Evolutionary conservation across 2,329 filamentous ascomycete species (phyloP).

Genomic region (Mycogone perniciosa): DNA sequence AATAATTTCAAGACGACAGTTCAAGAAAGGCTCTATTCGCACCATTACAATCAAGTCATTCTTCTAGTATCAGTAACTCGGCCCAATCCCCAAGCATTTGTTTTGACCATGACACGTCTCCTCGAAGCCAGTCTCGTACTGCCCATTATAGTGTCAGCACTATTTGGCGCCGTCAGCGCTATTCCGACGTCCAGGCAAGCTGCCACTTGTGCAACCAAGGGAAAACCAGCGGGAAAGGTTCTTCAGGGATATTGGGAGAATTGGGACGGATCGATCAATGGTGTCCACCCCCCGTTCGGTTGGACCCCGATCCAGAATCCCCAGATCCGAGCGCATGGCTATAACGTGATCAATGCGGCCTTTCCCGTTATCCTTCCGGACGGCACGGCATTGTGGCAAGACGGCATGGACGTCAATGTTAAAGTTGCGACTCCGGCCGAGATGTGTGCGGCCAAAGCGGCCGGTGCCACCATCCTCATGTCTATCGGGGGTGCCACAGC

Average conservation of each 20-base stretch:
- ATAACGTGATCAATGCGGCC: slow-evolving; percentile 30
- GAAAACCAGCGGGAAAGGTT: slow-evolving; percentile 27
- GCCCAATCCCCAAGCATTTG: background rate
- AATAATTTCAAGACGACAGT: background rate
- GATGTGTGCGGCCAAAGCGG: slow-evolving; percentile 29
- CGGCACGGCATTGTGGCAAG: slow-evolving; percentile 27
- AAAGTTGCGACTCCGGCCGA: slow-evolving; percentile 26
- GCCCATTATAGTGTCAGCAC: slow-evolving; percentile 10
- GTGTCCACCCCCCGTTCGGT: slow-evolving; percentile 28
- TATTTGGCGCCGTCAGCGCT: slow-evolving; percentile 8
- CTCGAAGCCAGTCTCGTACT: slow-evolving; percentile 15
- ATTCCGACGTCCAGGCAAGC: slow-evolving; percentile 14
- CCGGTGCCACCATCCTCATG: slow-evolving; percentile 27
- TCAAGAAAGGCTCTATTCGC: background rate
- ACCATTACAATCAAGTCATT: background rate
- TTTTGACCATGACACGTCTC: slow-evolving; percentile 13
- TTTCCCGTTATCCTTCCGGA: slow-evolving; percentile 30
- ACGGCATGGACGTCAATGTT: slow-evolving; percentile 28
- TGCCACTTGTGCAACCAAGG: slow-evolving; percentile 26
- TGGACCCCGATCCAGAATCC: slow-evolving; percentile 28
- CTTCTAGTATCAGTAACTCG: background rate
- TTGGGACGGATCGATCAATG: slow-evolving; percentile 29
- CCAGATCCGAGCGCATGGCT: slow-evolving; percentile 24
- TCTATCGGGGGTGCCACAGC: slow-evolving; percentile 31
- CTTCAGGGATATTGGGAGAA: slow-evolving; percentile 33